phyloP scores from a whole-genome alignment of 2,329 filamentous ascomycete species.

The Aspergillus tamarii region DNA sequence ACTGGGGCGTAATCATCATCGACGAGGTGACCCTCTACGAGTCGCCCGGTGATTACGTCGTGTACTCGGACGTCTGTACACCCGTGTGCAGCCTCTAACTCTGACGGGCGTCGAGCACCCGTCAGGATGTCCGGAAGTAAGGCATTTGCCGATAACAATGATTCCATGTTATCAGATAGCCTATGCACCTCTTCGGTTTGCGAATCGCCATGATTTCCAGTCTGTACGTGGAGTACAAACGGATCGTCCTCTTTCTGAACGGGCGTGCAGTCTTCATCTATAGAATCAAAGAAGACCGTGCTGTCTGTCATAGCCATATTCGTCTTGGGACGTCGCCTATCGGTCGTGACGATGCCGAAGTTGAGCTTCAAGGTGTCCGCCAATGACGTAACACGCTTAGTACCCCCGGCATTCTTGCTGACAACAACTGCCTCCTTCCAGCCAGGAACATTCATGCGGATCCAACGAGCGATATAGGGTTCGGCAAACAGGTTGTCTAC shows the following conservation, averaged over 20 bases:
- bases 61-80: slow-evolving; percentile 81
- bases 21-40: slow-evolving; percentile 93
- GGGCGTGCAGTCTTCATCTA: slow-evolving; percentile 48
- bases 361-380: slow-evolving; percentile 96
- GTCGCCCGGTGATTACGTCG: slow-evolving; percentile 87
- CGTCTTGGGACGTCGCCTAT: slow-evolving; percentile 57
- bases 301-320: slow-evolving; percentile 72
- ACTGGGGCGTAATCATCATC: slow-evolving; percentile 90
- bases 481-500: slow-evolving; percentile 98
- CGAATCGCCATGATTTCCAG: slow-evolving; percentile 19
- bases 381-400: slow-evolving; percentile 93
- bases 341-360: slow-evolving; percentile 81
- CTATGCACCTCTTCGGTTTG: slow-evolving; percentile 17
- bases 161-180: slow-evolving; percentile 28
- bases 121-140: slow-evolving; percentile 42
- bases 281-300: slow-evolving; percentile 71
- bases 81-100: slow-evolving; percentile 51
- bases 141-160: slow-evolving; percentile 28
- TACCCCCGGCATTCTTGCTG: slow-evolving; percentile 96
- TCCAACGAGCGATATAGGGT: slow-evolving; percentile 93
- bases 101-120: slow-evolving; percentile 46
- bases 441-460: slow-evolving; percentile 80
- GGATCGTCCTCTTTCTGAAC: slow-evolving; percentile 29
- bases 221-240: slow-evolving; percentile 33
- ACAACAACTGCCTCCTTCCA: slow-evolving; percentile 94